Conservation (phyloP, 768 basidiomycete genomes). For the Cystobasidium onofrii region DNA sequence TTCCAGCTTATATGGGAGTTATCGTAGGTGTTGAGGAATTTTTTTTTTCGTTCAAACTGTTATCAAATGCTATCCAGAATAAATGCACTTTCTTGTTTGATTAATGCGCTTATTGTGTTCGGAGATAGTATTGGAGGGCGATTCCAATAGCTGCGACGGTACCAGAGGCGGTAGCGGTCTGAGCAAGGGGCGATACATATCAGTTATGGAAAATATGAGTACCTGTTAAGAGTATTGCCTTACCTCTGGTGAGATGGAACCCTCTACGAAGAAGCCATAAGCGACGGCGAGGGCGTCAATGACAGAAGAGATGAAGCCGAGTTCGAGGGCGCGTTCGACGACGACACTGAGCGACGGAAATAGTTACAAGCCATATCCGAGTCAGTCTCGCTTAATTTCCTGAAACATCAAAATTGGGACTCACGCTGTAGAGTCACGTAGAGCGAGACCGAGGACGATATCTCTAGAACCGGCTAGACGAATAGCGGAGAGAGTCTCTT, state of each 20-base stretch:
- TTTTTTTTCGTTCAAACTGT: no score
- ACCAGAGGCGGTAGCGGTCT: slow-evolving; percentile 22
- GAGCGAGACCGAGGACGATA: slow-evolving; percentile 31
- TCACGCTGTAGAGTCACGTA: slow-evolving; percentile 19
- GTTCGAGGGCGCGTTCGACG: slow-evolving; percentile 30
- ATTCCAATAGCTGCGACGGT: slow-evolving; percentile 20
- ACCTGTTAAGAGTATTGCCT: no score
- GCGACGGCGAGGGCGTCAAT: slow-evolving; percentile 20
- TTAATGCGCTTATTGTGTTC: slow-evolving; percentile 1
- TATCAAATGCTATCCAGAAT: no score
- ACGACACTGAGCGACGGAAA: no score
- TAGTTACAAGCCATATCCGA: no score
- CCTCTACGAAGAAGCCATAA: slow-evolving; percentile 30
- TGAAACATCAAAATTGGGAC: no score
- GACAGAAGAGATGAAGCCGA: slow-evolving; percentile 32
- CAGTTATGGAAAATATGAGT: no score
- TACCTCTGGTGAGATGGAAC: slow-evolving; percentile 28
- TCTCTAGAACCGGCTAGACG: slow-evolving; percentile 26
- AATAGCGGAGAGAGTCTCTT: slow-evolving; percentile 23
- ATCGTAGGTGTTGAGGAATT: no score
- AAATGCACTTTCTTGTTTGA: background rate
- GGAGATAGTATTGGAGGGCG: slow-evolving; percentile 28
- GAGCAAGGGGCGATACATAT: background rate
- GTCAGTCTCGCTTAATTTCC: no score
- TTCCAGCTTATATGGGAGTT: no score